phyloP scores from a whole-genome alignment of 768 basidiomycete species.

The Mycena epipterygia region DNA sequence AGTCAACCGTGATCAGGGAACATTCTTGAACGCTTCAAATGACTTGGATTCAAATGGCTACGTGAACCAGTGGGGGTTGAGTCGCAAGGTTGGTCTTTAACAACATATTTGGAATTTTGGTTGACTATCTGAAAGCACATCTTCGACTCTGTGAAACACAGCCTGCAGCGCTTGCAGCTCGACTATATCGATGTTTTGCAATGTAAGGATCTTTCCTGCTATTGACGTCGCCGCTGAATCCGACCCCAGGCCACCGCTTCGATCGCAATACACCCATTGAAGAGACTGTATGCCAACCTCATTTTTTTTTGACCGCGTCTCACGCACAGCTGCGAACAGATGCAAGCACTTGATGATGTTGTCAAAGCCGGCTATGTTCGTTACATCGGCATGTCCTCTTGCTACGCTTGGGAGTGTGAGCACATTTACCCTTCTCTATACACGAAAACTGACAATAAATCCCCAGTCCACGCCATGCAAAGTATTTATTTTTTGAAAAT shows the following conservation, averaged over 20 bases:
- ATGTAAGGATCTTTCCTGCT: conserved; percentile 45
- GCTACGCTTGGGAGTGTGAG: conserved; percentile 68
- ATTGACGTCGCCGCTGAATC: not conserved
- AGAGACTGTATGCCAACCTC: conserved; percentile 56
- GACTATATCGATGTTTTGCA: conserved; percentile 74
- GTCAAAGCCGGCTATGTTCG: conserved; percentile 74
- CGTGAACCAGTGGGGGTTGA: conserved; percentile 61
- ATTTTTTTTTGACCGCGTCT: not conserved
- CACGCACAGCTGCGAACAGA: conserved; percentile 47
- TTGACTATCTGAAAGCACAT: conserved; percentile 53
- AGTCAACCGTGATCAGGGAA: conserved; percentile 52
- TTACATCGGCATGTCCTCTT: conserved; percentile 73
- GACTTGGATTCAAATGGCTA: conserved; percentile 54
- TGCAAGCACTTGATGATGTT: conserved; percentile 78
- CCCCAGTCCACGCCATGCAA: conserved; percentile 69
- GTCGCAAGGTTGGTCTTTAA: conserved; percentile 55
- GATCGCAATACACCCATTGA: conserved; percentile 71
- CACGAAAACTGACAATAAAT: not conserved
- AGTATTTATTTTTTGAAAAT: conserved; percentile 47
- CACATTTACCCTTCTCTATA: conserved; percentile 1
- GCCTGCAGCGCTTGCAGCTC: conserved; percentile 55
- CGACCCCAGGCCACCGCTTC: conserved; percentile 63
- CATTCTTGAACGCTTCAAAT: conserved; percentile 48
- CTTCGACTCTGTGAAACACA: conserved; percentile 65
- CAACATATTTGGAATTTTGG: not conserved